Evolutionary conservation across 1,284 basidiomycete genomes (phyloP), one percentile per base, ranked within the genome.

Genomic region (Phellopilus nigrolimitatus): DNA sequence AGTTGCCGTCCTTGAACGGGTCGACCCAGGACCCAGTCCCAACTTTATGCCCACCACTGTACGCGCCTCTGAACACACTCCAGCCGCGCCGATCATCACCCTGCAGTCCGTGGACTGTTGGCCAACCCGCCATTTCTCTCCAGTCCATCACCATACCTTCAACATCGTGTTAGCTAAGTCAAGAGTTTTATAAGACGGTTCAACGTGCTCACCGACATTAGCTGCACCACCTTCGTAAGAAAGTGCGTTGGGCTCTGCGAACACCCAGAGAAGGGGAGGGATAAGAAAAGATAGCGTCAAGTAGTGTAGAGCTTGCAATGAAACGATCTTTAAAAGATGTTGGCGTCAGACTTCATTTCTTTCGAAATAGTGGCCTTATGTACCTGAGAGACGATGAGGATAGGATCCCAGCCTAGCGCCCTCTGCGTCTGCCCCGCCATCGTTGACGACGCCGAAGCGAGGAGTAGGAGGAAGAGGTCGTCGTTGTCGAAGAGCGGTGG

Each of bases 61-160:
- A 90, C 4, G 80, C 84, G 57, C 82, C 81, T 31, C 76, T 74
- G 64, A 80, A 79, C 24, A 80, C 77, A 44, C 69, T 72, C 81
- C 84, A 89, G 31, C 65, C 66, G 27, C 59, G 52, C 34, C 77
- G 70, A 47, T 79, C 77, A 54, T 78, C 79, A 15, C 79, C 82
- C 36, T 79, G 75, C 50, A 78, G 69, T 13, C 79, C 78, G 53
- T 76, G 77, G 1, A 86, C 78, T 0, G 91, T 92, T 2, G 88
- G 81, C 51, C 79, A 71, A 6, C 91, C 88, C 0, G 90, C 88
- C 78, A 99, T 85, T 67, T 97, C 91, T 42, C 92, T 78, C 95
- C 95, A 99, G 69, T 99, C 95, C 81, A 99, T 90, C 25, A 98
- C 74, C 88, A 94, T 91, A 7, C 85, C 84, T 87, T 49, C 22